A percentile compares a stretch with the other conserved stretches of the same genome.
Evolutionary conservation across 2,329 filamentous ascomycete genomes (phyloP).

Genomic region (Penicillium hordei): DNA sequence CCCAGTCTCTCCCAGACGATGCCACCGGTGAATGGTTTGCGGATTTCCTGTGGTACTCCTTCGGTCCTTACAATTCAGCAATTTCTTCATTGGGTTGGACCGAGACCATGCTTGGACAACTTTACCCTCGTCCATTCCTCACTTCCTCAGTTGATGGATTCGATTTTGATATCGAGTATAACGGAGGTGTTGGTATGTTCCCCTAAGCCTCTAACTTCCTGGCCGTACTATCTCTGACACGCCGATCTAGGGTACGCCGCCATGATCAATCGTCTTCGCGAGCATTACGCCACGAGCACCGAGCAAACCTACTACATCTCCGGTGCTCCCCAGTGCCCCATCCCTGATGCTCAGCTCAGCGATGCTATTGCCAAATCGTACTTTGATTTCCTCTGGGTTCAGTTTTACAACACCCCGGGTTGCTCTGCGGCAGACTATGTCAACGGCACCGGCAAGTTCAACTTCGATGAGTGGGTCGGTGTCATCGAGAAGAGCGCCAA

Average conservation of each 20-base stretch:
- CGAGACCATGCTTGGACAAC: neutral
- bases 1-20: conserved; percentile 47
- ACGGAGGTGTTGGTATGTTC: conserved; percentile 32
- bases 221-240: neutral
- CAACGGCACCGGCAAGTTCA: conserved; percentile 41
- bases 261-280: conserved; percentile 51
- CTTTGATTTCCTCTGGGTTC: conserved; percentile 57
- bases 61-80: conserved; percentile 42
- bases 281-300: conserved; percentile 38
- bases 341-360: conserved; percentile 51
- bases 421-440: conserved; percentile 53
- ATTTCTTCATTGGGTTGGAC: conserved; percentile 29
- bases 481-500: conserved; percentile 39
- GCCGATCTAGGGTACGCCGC: conserved; percentile 43
- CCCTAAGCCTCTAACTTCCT: neutral
- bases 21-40: conserved; percentile 47
- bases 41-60: conserved; percentile 52
- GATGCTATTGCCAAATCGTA: conserved; percentile 44
- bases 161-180: conserved; percentile 50
- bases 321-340: conserved; percentile 53
- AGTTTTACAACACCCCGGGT: conserved; percentile 55
- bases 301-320: conserved; percentile 51
- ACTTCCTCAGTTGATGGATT: conserved; percentile 52
- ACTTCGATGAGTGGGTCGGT: conserved; percentile 49
- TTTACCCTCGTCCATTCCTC: conserved; percentile 49